Evolutionary conservation across 805 yeast genomes (phyloP), one percentile per base, ranked within the genome.

Genomic region (Candida rishiriensis): DNA sequence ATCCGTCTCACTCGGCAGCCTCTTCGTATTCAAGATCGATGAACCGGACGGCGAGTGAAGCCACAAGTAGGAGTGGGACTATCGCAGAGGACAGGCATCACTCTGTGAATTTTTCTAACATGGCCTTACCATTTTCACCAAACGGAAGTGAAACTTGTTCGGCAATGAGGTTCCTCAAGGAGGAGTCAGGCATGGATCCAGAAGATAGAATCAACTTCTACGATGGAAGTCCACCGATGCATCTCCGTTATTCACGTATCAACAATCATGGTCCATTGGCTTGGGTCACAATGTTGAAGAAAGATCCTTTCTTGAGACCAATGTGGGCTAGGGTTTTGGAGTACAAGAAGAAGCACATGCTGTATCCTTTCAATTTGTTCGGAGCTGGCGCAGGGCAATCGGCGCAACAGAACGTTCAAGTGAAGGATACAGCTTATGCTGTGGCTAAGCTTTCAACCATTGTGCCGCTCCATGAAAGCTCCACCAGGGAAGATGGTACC

Each of bases 191-290:
- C 3, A 41, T 62, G 18, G 52, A 60, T 13, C 53, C 60, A 0
- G 56, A 66, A 16, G 78, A 72, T 11, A 44, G 46, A 1, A 61
- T 78, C 7, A 66, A 73, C 41, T 63, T 77, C 30, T 72, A 67
- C 47, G 60, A 59, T 1, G 75, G 74, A 2, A 67, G 66, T 49
- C 49, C 69, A 3, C 73, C 83, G 0, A 64, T 76, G 43, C 59
- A 69, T 41, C 48, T 68, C 14, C 66, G 65, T 26, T 70, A 66
- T 39, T 61, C 70, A 3, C 59, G 77, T 36, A 59, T 72, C 29
- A 66, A 68, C 46, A 70, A 71, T 51, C 72, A 69, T 57, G 85
- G 83, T 1, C 79, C 83, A 0, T 65, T 77, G 31, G 59, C 81
- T 1, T 73, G 79, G 72, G 50, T 72, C 3, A 60, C 83, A 0